phyloP scores from a whole-genome alignment of 768 basidiomycete genomes.

The Lactarius indigo region DNA sequence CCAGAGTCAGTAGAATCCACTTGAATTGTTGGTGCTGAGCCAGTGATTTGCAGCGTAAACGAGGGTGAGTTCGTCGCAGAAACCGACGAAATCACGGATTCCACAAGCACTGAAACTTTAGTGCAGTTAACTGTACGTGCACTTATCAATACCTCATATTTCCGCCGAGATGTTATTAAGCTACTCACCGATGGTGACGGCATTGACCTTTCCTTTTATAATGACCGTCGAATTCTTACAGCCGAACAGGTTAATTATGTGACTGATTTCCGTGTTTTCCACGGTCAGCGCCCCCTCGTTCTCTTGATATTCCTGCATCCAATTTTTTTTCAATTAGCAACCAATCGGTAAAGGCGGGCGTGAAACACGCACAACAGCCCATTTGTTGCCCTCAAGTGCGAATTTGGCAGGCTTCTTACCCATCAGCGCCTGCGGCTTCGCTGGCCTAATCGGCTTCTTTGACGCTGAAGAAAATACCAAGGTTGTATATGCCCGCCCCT shows the following conservation, averaged over 20 bases:
- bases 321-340: background rate
- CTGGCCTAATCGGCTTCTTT: slow-evolving; percentile 74
- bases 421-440: slow-evolving; percentile 77
- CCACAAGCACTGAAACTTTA: slow-evolving; percentile 84
- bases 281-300: slow-evolving; percentile 69
- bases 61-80: slow-evolving; percentile 89
- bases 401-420: slow-evolving; percentile 93
- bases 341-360: background rate
- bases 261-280: slow-evolving; percentile 71
- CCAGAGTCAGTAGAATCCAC: slow-evolving; percentile 95
- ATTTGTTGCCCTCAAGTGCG: slow-evolving; percentile 87
- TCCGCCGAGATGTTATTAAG: background rate
- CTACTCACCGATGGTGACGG: slow-evolving; percentile 76
- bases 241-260: slow-evolving; percentile 83
- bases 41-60: slow-evolving; percentile 89
- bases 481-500: background rate
- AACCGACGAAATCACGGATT: slow-evolving; percentile 89
- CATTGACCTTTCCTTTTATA: slow-evolving; percentile 93
- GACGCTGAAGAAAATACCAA: slow-evolving; percentile 19
- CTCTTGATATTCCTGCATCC: slow-evolving; percentile 83
- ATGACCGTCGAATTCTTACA: slow-evolving; percentile 84
- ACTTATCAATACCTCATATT: background rate
- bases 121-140: slow-evolving; percentile 69
- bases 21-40: slow-evolving; percentile 86
- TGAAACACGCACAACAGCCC: slow-evolving; percentile 68